A percentile compares a stretch with the other conserved stretches of the same genome.
phyloP scores from a whole-genome alignment of 2,329 filamentous ascomycete genomes.

The Colletotrichum graminicola region DNA sequence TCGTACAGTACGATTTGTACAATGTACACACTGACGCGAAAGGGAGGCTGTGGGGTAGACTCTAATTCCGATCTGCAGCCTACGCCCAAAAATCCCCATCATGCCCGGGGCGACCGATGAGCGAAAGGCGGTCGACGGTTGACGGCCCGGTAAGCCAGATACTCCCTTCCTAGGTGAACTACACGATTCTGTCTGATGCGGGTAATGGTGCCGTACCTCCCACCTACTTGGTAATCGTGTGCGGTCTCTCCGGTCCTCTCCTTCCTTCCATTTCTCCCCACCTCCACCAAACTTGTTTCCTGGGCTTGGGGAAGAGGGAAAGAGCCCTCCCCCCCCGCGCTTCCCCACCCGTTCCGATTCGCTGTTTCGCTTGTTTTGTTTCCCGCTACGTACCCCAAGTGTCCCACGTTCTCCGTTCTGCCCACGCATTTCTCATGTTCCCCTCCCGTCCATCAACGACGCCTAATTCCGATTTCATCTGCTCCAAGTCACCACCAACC shows the following conservation, averaged over 20 bases:
- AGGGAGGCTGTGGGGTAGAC: constrained; percentile 1
- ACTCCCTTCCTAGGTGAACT: too few relatives aligned
- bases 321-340: constrained; percentile 7
- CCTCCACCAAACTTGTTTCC: neutral
- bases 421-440: constrained; percentile 3
- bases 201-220: too few relatives aligned
- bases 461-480: constrained; percentile 11
- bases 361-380: constrained; percentile 1
- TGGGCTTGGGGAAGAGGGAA: neutral
- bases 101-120: neutral
- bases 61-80: constrained; percentile 34
- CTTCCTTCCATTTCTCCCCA: constrained; percentile 3
- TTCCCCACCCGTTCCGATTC: constrained; percentile 39
- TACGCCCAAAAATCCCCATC: neutral
- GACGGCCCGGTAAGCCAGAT: constrained; percentile 7
- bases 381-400: constrained; percentile 9
- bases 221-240: too few relatives aligned
- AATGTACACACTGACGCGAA: constrained; percentile 16
- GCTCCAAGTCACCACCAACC: neutral
- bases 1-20: too few relatives aligned
- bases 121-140: neutral
- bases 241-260: neutral
- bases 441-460: neutral
- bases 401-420: neutral
- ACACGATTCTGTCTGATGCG: too few relatives aligned